Base-by-base conservation (phyloP, 139 green algal genomes). In the Picochlorum sp. region DNA sequence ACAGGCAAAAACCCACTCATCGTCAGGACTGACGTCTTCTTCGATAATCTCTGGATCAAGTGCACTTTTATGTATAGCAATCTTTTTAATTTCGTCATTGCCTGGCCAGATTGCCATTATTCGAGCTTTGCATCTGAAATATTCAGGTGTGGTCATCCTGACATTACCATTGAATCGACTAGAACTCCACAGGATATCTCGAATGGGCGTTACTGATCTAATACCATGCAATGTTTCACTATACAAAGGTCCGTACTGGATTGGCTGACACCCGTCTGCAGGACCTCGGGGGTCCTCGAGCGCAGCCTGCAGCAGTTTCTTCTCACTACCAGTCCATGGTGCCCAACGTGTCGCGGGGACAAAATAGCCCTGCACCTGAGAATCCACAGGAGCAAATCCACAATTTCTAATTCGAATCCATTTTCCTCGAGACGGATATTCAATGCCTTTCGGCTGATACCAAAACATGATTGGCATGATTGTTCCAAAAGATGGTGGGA, bases 391-490 rank as follows among this genome's bases (percentile, higher is more conserved):
- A 15, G 65, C 62, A 3, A 66, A 60, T 7, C 60, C 57, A 26
- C 74, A 34, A 67, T 82, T 82, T 28, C 72, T 63, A n/a, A 82
- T 41, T 47, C 79, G 80, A 5, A 80, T 55, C 72, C 72, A 81
- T 15, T n/a, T 28, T 41, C 72, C 72, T 26, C 52, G 54, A 2
- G 16, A 2, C 2, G 55, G 74, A 11, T 15, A 26, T 37, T 52
- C 31, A 45, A 52, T 56, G 9, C 30, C 30, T 23, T 14, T 14
- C 0, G 34, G 34, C 14, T 30, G 16, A 50, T 28, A 30, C 10
- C 38, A 56, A 24, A 80, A 37, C 14, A 81, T 34, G 24, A 82
- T 23, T 7, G 75, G 75, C 45, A 82, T 41, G 2, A 57, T 45
- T 16, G 72, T 82, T 7, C 75, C 75, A 20, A 80, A 21, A 10